Evolutionary conservation across 164 flowering plant genomes (phyloP), one percentile per base, ranked within the genome.

Genomic region (Platanus orientalis): DNA sequence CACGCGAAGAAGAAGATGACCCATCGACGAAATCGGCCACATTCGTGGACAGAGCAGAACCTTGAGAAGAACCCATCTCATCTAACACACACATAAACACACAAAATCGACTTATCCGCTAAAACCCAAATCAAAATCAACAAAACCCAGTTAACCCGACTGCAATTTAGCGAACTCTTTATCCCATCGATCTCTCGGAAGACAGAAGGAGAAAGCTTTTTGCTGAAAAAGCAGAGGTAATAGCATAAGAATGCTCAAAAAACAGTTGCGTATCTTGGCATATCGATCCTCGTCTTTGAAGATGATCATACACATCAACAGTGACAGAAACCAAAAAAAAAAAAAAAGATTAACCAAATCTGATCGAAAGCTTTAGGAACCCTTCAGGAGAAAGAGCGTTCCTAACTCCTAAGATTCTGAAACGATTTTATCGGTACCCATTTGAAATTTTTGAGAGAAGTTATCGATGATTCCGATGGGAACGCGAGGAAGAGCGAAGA

Each of bases 171-270:
- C 88, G 51, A 85, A 80, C 70, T 74, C 88, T 69, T 82, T 89
- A 85, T 89, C 90, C 96, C 97, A 87, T 77, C 92, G 78, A 71
- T 84, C 89, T 75, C 81, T 81, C 1, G 80, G 82, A 44, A 76
- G 67, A 61, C 84, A 81, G 75, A 73, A 78, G 6, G 74, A 71
- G 63, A 70, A 76, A n/a, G 36, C 74, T 59, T 70, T 77, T 40
- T 69, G 71, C 57, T 64, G 80, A 40, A 78, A 59, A 0, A 69
- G 71, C 44, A 69, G 62, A 60, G 23, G 23, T 60, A 71, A 64
- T 29, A 70, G 78, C 80, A 79, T 65, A 79, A 76, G 83, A 78
- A 78, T 74, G 67, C 71, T 79, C 78, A 69, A 71, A 73, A 65
- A 65, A 29, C 59, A 69, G 61, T 64, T 44, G 68, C 77, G 75